Evolutionary conservation across 768 basidiomycete species (phyloP).

Genomic region (Mycena floridula): DNA sequence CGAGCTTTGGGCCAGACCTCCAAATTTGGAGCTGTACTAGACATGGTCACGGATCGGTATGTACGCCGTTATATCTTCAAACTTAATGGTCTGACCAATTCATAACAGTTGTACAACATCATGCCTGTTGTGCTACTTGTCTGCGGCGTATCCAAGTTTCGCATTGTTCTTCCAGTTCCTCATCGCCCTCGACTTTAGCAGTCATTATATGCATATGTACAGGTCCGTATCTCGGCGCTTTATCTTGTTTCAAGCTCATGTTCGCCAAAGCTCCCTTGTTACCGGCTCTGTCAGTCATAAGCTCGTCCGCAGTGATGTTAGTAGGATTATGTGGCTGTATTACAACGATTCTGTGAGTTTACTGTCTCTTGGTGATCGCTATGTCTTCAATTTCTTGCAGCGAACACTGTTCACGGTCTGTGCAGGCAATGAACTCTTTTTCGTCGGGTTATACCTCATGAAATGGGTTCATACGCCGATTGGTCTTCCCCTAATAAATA

Average conservation of each 20-base stretch:
- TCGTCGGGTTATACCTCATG: slow-evolving; percentile 90
- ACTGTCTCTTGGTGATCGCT: not conserved
- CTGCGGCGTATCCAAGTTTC: slow-evolving; percentile 81
- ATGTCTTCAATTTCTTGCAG: slow-evolving; percentile 31
- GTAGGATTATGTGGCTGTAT: slow-evolving; percentile 85
- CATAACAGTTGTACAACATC: slow-evolving; percentile 87
- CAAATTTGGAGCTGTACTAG: slow-evolving; percentile 95
- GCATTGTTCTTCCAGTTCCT: slow-evolving; percentile 90
- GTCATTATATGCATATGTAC: slow-evolving; percentile 99
- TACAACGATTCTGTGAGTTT: slow-evolving; percentile 85
- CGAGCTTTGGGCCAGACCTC: slow-evolving; percentile 84
- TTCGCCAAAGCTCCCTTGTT: slow-evolving; percentile 76
- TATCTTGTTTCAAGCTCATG: slow-evolving; percentile 6
- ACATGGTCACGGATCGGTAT: slow-evolving; percentile 98
- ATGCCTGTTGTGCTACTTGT: slow-evolving; percentile 89
- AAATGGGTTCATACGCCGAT: slow-evolving; percentile 77
- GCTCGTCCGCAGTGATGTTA: slow-evolving; percentile 86
- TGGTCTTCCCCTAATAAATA: slow-evolving; percentile 24
- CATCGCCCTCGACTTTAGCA: slow-evolving; percentile 95
- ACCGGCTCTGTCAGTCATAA: slow-evolving; percentile 95
- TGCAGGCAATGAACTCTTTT: slow-evolving; percentile 93
- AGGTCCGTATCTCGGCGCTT: slow-evolving; percentile 50
- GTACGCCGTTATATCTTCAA: slow-evolving; percentile 17
- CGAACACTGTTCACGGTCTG: slow-evolving; percentile 87
- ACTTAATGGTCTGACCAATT: not conserved